Evolutionary conservation across 768 basidiomycete genomes (phyloP).

Genomic region (Kwoniella bestiolae): DNA sequence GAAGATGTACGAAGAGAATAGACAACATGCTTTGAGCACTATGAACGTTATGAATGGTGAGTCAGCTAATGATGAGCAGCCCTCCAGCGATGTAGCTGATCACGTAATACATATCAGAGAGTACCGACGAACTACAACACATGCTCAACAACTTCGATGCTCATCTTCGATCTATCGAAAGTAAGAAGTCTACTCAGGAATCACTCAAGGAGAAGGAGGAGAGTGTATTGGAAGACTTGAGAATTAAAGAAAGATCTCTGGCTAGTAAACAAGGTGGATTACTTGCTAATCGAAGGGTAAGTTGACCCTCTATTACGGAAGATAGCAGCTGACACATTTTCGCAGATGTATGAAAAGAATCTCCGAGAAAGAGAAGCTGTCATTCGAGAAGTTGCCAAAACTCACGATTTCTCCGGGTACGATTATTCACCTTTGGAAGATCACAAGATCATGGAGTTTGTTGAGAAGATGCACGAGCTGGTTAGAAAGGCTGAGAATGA

Average conservation of each 20-base stretch:
- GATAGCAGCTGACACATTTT: constrained; percentile 7
- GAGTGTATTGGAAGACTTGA: constrained; percentile 37
- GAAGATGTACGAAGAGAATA: constrained; percentile 66
- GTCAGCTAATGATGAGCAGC: constrained; percentile 28
- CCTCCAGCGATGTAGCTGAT: constrained; percentile 13
- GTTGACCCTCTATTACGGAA: constrained; percentile 8
- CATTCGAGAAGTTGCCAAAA: constrained; percentile 71
- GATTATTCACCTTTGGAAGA: constrained; percentile 71
- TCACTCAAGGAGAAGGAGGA: constrained; percentile 45
- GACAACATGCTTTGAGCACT: constrained; percentile 67
- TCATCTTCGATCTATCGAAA: constrained; percentile 56
- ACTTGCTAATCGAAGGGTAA: constrained; percentile 73
- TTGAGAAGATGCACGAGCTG: constrained; percentile 67
- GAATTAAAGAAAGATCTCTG: constrained; percentile 47
- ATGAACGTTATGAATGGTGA: constrained; percentile 71
- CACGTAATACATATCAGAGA: constrained; percentile 58
- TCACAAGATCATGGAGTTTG: constrained; percentile 74
- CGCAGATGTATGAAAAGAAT: constrained; percentile 73
- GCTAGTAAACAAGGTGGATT: constrained; percentile 64
- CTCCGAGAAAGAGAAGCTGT: constrained; percentile 72
- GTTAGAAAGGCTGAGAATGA: constrained; percentile 65
- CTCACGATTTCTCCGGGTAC: constrained; percentile 75
- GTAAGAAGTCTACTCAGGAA: constrained; percentile 33
- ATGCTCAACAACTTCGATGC: constrained; percentile 58
- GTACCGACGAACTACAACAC: constrained; percentile 69